Conservation (phyloP, 345 rosid genomes). For the Pistacia integerrima region DNA sequence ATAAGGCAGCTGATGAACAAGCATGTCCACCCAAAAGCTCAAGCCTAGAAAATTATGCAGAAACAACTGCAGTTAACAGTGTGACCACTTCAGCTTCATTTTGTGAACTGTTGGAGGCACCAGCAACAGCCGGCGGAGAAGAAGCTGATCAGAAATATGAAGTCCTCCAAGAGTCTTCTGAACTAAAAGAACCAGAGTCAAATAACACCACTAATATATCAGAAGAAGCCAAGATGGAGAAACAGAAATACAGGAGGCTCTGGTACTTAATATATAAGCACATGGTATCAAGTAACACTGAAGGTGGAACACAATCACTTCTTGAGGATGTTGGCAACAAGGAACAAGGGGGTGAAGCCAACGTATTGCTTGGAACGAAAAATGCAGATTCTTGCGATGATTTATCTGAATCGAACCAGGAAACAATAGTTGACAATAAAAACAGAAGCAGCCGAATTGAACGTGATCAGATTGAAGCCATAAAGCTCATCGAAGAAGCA, state of each 20-base stretch:
- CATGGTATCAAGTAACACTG: slow-evolving; percentile 57
- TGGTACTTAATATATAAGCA: slow-evolving; percentile 79
- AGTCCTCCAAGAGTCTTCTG: slow-evolving; percentile 18
- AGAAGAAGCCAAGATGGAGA: slow-evolving; percentile 42
- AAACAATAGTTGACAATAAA: slow-evolving; percentile 22
- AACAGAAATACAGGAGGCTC: slow-evolving; percentile 57
- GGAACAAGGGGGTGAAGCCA: slow-evolving; percentile 34
- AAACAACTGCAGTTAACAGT: slow-evolving; percentile 2
- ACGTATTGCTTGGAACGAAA: slow-evolving; percentile 16
- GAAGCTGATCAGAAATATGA: slow-evolving; percentile 19
- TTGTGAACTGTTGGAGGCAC: slow-evolving; percentile 12
- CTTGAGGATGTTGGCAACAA: slow-evolving; percentile 30
- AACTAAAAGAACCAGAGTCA: slow-evolving; percentile 28
- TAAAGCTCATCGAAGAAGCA: slow-evolving; percentile 81
- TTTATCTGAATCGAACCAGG: slow-evolving; percentile 19
- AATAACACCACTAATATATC: slow-evolving; percentile 20
- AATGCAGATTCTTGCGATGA: slow-evolving; percentile 14
- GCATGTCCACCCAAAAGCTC: slow-evolving; percentile 23
- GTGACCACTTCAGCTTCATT: slow-evolving; percentile 13
- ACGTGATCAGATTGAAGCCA: slow-evolving; percentile 59
- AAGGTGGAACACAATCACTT: slow-evolving; percentile 38
- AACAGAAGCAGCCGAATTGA: slow-evolving; percentile 34
- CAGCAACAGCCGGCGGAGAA: slow-evolving; percentile 34
- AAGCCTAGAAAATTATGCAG: background rate
- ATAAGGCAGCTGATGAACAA: slow-evolving; percentile 26